phyloP scores from a whole-genome alignment of 2,329 filamentous ascomycete species.

The Stagonosporopsis cucurbitacearum region DNA sequence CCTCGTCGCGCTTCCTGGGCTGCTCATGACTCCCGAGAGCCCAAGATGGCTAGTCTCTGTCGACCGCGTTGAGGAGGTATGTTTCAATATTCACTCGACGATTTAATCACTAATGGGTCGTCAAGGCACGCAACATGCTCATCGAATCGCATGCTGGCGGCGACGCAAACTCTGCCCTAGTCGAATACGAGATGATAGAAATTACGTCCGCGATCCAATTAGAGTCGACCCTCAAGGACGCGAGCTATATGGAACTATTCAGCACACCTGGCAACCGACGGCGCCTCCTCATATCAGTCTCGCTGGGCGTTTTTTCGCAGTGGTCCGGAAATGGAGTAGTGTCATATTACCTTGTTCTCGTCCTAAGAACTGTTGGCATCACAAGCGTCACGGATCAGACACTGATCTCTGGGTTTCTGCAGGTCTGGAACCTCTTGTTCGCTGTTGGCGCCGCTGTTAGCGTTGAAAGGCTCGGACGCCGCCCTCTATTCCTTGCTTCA shows the following conservation, averaged over 20 bases:
- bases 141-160: slow-evolving; percentile 19
- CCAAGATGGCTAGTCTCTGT: slow-evolving; percentile 57
- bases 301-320: slow-evolving; percentile 47
- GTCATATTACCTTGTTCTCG: slow-evolving; percentile 45
- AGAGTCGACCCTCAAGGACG: slow-evolving; percentile 20
- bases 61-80: slow-evolving; percentile 49
- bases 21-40: slow-evolving; percentile 47
- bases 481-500: slow-evolving; percentile 52
- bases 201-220: slow-evolving; percentile 11
- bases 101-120: neutral
- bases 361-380: slow-evolving; percentile 49
- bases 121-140: slow-evolving; percentile 10
- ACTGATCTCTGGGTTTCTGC: slow-evolving; percentile 47
- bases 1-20: slow-evolving; percentile 49
- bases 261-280: slow-evolving; percentile 45
- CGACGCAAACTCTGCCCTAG: slow-evolving; percentile 27
- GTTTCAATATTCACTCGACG: neutral
- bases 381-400: slow-evolving; percentile 42
- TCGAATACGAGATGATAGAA: slow-evolving; percentile 21
- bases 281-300: slow-evolving; percentile 47
- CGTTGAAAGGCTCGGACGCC: slow-evolving; percentile 52
- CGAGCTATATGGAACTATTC: slow-evolving; percentile 22
- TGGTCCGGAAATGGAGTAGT: slow-evolving; percentile 51
- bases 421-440: slow-evolving; percentile 49
- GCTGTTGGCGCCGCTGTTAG: slow-evolving; percentile 48